Percentiles rank a stretch among this genome's conserved stretches.
Evolutionary conservation across 352 stramenopile species (phyloP).

Genomic region (Peronospora tabacina): DNA sequence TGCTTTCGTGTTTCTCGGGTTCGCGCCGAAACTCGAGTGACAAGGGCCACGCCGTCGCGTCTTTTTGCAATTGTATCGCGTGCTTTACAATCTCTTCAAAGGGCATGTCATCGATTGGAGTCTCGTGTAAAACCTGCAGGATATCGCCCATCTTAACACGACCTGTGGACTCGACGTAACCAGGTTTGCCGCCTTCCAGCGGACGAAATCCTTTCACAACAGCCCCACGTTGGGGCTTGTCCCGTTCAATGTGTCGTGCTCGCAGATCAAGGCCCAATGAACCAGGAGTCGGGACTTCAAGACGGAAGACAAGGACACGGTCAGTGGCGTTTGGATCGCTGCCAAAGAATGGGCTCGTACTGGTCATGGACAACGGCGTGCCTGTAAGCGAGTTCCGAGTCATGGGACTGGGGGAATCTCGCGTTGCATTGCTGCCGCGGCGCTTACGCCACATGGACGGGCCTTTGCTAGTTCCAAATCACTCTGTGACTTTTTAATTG

Average conservation of each 20-base stretch:
- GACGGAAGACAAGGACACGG: constrained; percentile 54
- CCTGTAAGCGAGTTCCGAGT: constrained; percentile 33
- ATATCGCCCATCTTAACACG: constrained; percentile 76
- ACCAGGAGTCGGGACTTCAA: constrained; percentile 62
- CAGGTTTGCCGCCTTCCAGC: constrained; percentile 36
- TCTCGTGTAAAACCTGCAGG: constrained; percentile 71
- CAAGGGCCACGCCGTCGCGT: constrained; percentile 59
- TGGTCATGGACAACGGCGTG: constrained; percentile 38
- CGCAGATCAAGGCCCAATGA: constrained; percentile 67
- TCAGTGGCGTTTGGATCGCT: constrained; percentile 52
- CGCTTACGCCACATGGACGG: constrained; percentile 48
- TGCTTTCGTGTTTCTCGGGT: constrained; percentile 28
- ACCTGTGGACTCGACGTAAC: constrained; percentile 68
- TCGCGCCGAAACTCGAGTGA: constrained; percentile 73
- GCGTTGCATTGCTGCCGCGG: constrained; percentile 29
- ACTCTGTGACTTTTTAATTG: no score
- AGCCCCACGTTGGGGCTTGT: constrained; percentile 63
- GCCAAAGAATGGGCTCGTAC: constrained; percentile 42
- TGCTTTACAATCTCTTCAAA: constrained; percentile 81
- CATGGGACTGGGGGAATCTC: constrained; percentile 27
- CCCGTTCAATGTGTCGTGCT: constrained; percentile 62
- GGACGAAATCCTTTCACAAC: constrained; percentile 76
- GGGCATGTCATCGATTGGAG: constrained; percentile 67
- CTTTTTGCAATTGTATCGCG: constrained; percentile 62
- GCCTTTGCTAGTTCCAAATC: background rate